These are phyloP conservation scores for Collybia sordida DNA, from an alignment of 768 basidiomycete species.

Conservation along the genomic window DNA sequence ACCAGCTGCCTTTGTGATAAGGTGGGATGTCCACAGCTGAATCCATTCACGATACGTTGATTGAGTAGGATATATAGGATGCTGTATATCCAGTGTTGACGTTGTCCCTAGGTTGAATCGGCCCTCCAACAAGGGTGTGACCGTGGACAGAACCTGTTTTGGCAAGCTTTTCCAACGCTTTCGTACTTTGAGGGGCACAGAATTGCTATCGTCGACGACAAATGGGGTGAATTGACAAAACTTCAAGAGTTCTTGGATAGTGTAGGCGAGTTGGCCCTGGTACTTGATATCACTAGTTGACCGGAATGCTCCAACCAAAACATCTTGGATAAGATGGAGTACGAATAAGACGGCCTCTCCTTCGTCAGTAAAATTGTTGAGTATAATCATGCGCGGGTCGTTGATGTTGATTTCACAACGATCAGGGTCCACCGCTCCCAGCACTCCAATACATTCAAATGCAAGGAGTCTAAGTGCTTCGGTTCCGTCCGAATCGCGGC, in stretches of 20 bases:
- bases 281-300: slow-evolving; percentile 94
- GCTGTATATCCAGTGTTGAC: slow-evolving; percentile 35
- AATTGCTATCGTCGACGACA: slow-evolving; percentile 57
- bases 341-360: slow-evolving; percentile 78
- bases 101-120: slow-evolving; percentile 56
- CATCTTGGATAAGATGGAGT: slow-evolving; percentile 79
- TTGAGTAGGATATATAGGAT: slow-evolving; percentile 78
- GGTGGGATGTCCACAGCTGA: slow-evolving; percentile 80
- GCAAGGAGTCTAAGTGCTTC: slow-evolving; percentile 69
- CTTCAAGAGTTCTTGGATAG: slow-evolving; percentile 86
- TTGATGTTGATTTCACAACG: slow-evolving; percentile 67
- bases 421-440: slow-evolving; percentile 96
- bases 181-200: slow-evolving; percentile 58
- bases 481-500: slow-evolving; percentile 75
- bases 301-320: slow-evolving; percentile 87
- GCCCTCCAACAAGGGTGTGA: slow-evolving; percentile 79
- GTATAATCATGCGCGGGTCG: slow-evolving; percentile 68
- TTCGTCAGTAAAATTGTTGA: slow-evolving; percentile 79
- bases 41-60: slow-evolving; percentile 96
- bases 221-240: slow-evolving; percentile 85
- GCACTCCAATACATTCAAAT: slow-evolving; percentile 86
- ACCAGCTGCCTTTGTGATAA: slow-evolving; percentile 68
- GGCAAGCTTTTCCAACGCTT: slow-evolving; percentile 79
- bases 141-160: slow-evolving; percentile 81
- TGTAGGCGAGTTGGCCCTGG: slow-evolving; percentile 85